Base-by-base conservation (phyloP, 352 stramenopile species). In the Globisporangium camurandrum region DNA sequence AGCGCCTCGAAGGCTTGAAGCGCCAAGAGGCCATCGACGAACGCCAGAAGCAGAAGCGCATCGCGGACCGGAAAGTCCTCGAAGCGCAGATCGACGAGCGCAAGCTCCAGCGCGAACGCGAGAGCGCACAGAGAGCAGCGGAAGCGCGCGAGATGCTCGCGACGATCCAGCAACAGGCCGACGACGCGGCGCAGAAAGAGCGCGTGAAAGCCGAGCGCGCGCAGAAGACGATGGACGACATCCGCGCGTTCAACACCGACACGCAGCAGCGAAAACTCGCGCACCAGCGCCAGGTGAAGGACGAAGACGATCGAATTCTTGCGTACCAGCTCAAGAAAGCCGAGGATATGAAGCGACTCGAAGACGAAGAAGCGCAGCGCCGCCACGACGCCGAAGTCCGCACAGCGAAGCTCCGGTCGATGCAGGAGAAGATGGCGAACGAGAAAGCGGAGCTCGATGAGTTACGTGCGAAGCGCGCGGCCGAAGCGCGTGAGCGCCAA, bases 1-100 rank as follows among this genome's bases (percentile, higher is more conserved):
- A 97, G 63, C 83, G 93, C 1, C 72, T 98, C 16, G 77, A 95
- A 54, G 90, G 95, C 17, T 70, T 98, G 2, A 89, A 97, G 56
- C 62, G 68, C 27, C 85, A 96, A 51, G 91, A 98, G 56, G 69
- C 79, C 23, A 64, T 94, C 26, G 88, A 97, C 47, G 82, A 96
- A 44, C 64, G 80, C 23, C 94, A 95, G 44, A 95, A 91, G 52
- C 71, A 88, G 19, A 93, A 90, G 64, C 70, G 81, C 20, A 77
- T 84, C 46, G 69, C 78, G 1, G 71, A 96, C 53, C 68, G 79
- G 10, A 92, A 91, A 57, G 69, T 98, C 36, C 70, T 98, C 11
- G 73, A 95, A 58, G 80, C 96, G 12, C 81, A 93, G 57, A 93
- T 93, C 41, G 67, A 73, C 6, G 76, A 76, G 33, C 75, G 76